These are phyloP conservation scores for Lophium mytilinum DNA, from an alignment of 495 filamentous ascomycete species.

Conservation along the genomic window DNA sequence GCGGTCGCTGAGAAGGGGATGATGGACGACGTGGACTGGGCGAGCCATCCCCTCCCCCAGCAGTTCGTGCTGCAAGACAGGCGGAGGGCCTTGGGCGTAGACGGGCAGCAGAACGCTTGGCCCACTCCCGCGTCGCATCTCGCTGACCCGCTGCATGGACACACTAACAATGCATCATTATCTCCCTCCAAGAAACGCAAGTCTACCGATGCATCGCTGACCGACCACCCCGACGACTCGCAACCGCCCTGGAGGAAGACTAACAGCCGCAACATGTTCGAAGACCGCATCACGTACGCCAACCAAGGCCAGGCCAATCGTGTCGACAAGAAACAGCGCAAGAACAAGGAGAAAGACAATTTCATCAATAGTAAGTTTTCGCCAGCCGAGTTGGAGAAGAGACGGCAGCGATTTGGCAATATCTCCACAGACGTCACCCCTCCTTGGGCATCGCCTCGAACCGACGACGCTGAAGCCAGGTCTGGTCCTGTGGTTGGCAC, in stretches of 20 bases:
- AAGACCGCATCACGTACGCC: constrained; percentile 66
- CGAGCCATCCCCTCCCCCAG: constrained; percentile 75
- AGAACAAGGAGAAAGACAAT: constrained; percentile 36
- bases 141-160: background rate
- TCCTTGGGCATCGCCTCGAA: constrained; percentile 16
- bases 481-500: constrained; percentile 80
- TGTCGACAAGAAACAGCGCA: constrained; percentile 50
- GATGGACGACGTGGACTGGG: constrained; percentile 73
- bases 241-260: constrained; percentile 67
- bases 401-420: constrained; percentile 63
- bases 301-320: constrained; percentile 26
- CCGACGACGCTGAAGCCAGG: constrained; percentile 47
- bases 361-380: constrained; percentile 61
- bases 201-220: constrained; percentile 44
- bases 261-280: constrained; percentile 50
- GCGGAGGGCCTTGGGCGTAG: background rate
- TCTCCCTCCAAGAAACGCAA: constrained; percentile 65
- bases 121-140: background rate
- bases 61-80: constrained; percentile 66
- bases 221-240: constrained; percentile 9
- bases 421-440: background rate
- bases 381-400: constrained; percentile 77
- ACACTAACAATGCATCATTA: constrained; percentile 7
- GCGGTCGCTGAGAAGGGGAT: constrained; percentile 61
- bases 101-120: constrained; percentile 1